Evolutionary conservation across 495 filamentous ascomycete species (phyloP), one percentile per base, ranked within the genome.

Genomic region (Extremus antarcticus): DNA sequence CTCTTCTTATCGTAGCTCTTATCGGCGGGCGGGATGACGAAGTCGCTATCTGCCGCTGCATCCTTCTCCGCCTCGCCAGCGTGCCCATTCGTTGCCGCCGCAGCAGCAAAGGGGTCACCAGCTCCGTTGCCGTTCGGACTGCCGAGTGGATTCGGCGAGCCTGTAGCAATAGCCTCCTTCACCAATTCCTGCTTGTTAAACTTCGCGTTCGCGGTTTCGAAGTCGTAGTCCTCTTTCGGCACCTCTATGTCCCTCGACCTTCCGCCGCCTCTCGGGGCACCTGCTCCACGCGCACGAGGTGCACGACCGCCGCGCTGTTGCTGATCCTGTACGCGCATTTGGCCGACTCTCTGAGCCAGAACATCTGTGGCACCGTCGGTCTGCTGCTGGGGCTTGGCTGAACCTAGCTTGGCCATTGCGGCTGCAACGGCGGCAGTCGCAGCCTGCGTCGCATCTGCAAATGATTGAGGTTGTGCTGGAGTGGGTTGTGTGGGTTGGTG

Each of bases 171-270:
- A 4, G 88, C 90, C 66, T 95, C 89, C 71, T 94, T 95, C 17
- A 87, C 85, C 29, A 96, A 70, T 63, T 95, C 90, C 62, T 95
- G 84, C 71, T 99, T 99, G 75, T 94, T 97, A 74, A 99, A 97
- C 68, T 94, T 95, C 16, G 89, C 90, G 64, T 99, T 99, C 47
- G 91, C 79, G 9, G 81, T 81, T 59, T 85, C 83, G 67, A 99
- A 99, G 66, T 99, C 94, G 65, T 88, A 99, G 63, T 97, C 92
- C 1, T 86, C 79, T 32, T 82, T 75, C 0, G 92, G 92, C 25
- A 97, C 85, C 53, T 94, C 91, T 20, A 96, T 50, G 7, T 19
- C 77, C 71, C 87, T 92, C 29, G 74, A 70, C 39, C 73, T 68
- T 8, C 64, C 56, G 13, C 66, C 65, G 63, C 24, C 76, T 64